Percentiles rank a stretch among this genome's conserved stretches.
These are phyloP conservation scores for Solanum hybrid DNA, from an alignment of 305 asterid species.

Conservation along the genomic window DNA sequence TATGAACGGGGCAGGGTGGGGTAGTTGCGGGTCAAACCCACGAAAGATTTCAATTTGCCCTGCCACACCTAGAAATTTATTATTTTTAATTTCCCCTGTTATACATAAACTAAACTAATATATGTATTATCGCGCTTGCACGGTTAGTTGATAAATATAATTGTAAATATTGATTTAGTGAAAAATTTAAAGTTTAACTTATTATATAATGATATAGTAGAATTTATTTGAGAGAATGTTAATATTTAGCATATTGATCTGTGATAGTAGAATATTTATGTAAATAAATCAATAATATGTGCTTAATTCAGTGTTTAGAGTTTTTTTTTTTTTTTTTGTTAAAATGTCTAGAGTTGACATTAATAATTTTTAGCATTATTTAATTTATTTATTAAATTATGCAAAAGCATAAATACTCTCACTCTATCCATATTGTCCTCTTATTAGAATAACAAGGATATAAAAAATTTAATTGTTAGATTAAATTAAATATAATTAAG, in stretches of 20 bases:
- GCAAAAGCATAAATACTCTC: background rate
- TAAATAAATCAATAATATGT: too few relatives aligned
- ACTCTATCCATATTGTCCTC: background rate
- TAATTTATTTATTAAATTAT: too few relatives aligned
- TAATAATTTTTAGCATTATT: background rate
- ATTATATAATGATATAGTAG: too few relatives aligned
- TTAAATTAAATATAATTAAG: background rate
- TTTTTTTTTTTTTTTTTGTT: too few relatives aligned
- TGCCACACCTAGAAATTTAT: background rate
- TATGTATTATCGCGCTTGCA: background rate
- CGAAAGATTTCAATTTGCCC: background rate
- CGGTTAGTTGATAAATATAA: too few relatives aligned
- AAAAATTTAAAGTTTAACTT: background rate
- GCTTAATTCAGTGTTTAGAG: background rate
- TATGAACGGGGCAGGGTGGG: background rate
- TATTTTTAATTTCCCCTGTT: background rate
- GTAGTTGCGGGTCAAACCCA: background rate
- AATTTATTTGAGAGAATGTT: background rate
- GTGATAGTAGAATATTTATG: background rate
- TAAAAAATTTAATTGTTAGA: background rate
- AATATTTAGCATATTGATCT: background rate
- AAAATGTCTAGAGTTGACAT: background rate
- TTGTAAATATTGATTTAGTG: background rate
- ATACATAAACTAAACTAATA: background rate
- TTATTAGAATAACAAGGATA: background rate